These are phyloP conservation scores for Drechslerella stenobrocha DNA, from an alignment of 2,329 filamentous ascomycete genomes.

Conservation along the genomic window DNA sequence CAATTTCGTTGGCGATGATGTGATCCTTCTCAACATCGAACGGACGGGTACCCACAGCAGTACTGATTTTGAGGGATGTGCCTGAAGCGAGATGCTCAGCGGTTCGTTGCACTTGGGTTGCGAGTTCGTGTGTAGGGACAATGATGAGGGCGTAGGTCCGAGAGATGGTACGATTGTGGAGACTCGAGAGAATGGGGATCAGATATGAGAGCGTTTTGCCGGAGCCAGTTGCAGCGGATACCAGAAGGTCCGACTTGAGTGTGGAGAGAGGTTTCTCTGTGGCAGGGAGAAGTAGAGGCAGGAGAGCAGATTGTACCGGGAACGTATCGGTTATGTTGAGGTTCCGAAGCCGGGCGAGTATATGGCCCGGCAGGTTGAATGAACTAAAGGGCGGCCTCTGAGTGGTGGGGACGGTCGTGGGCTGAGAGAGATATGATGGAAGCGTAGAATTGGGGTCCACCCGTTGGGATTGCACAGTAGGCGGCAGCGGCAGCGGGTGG, in stretches of 20 bases:
- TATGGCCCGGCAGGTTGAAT: slow-evolving; percentile 47
- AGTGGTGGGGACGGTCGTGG: slow-evolving; percentile 49
- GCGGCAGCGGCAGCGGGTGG: slow-evolving; percentile 51
- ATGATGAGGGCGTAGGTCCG: slow-evolving; percentile 78
- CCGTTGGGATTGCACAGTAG: slow-evolving; percentile 44
- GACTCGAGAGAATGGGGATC: slow-evolving; percentile 76
- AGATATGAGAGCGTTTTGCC: slow-evolving; percentile 94
- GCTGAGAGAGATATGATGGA: slow-evolving; percentile 51
- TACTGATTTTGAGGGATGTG: slow-evolving; percentile 75
- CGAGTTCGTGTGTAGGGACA: slow-evolving; percentile 86
- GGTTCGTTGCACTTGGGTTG: slow-evolving; percentile 78
- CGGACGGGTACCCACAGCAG: slow-evolving; percentile 77
- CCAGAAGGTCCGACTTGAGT: slow-evolving; percentile 75
- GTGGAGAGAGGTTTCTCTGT: slow-evolving; percentile 5
- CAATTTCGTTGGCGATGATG: slow-evolving; percentile 61
- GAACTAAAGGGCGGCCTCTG: slow-evolving; percentile 48
- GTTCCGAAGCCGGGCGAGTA: slow-evolving; percentile 60
- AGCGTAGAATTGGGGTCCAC: slow-evolving; percentile 49
- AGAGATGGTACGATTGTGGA: slow-evolving; percentile 68
- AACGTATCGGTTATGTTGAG: slow-evolving; percentile 73
- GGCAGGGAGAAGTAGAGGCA: slow-evolving; percentile 72
- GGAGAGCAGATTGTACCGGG: slow-evolving; percentile 75
- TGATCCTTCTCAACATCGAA: slow-evolving; percentile 68
- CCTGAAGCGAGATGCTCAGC: slow-evolving; percentile 73
- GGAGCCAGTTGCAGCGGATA: slow-evolving; percentile 91